Conservation (phyloP, 306 rosid species). For the Lithocarpus polystachyus region DNA sequence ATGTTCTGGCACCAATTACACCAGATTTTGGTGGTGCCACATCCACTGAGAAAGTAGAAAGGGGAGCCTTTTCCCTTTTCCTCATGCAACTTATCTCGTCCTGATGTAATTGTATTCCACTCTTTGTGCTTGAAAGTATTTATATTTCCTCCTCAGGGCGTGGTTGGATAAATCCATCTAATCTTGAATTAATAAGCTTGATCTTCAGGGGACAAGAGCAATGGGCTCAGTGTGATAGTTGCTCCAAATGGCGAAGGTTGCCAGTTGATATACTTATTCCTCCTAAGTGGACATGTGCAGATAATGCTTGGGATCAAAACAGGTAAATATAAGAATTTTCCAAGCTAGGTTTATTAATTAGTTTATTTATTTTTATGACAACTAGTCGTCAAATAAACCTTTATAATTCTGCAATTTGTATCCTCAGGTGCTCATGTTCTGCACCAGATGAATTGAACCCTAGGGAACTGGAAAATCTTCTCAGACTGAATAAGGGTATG, state of each 20-base stretch:
- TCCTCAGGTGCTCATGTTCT: slow-evolving; percentile 81
- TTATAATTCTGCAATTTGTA: slow-evolving; percentile 25
- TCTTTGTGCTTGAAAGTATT: background rate
- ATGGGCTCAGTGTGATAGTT: slow-evolving; percentile 92
- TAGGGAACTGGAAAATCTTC: slow-evolving; percentile 79
- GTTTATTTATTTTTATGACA: slow-evolving; percentile 1
- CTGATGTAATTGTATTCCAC: slow-evolving; percentile 1
- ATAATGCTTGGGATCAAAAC: slow-evolving; percentile 85
- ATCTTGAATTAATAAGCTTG: slow-evolving; percentile 25
- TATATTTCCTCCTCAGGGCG: background rate
- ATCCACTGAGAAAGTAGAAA: background rate
- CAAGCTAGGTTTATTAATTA: background rate
- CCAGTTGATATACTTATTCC: slow-evolving; percentile 84
- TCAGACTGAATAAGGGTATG: slow-evolving; percentile 76
- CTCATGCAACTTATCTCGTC: background rate
- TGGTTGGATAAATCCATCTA: slow-evolving; percentile 21
- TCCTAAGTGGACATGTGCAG: slow-evolving; percentile 79
- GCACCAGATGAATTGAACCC: slow-evolving; percentile 75
- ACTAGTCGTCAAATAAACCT: slow-evolving; percentile 12
- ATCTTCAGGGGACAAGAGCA: slow-evolving; percentile 79
- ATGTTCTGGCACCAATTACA: slow-evolving; percentile 9
- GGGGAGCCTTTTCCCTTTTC: background rate
- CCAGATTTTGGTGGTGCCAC: background rate
- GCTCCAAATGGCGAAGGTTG: slow-evolving; percentile 91
- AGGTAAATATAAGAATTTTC: slow-evolving; percentile 45